These are phyloP conservation scores for Pseudonectria buxi DNA, from an alignment of 2,329 filamentous ascomycete species.

Conservation along the genomic window DNA sequence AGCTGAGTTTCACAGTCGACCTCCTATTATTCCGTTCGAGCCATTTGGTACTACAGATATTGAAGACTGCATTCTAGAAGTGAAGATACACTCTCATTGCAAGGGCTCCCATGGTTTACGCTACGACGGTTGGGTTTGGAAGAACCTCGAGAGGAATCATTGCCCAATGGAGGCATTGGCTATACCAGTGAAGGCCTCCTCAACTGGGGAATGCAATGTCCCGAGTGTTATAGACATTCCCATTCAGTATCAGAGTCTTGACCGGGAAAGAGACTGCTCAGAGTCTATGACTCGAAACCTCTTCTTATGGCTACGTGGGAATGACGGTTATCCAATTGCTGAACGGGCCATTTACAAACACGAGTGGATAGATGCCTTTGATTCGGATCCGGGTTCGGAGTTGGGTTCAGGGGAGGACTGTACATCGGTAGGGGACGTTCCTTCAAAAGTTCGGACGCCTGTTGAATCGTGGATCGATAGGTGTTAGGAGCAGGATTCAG, in stretches of 20 bases:
- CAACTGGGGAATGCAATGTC: no score
- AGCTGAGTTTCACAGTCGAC: slow-evolving; percentile 1
- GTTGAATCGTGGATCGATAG: slow-evolving; percentile 13
- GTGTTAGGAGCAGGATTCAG: no score
- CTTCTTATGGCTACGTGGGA: slow-evolving; percentile 8
- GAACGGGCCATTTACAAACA: slow-evolving; percentile 8
- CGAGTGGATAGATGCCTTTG: slow-evolving; percentile 7
- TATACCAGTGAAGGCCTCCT: no score
- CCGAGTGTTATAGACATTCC: no score
- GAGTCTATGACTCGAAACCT: slow-evolving; percentile 4
- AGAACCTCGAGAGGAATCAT: background rate
- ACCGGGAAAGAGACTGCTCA: slow-evolving; percentile 8
- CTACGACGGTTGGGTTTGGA: slow-evolving; percentile 1
- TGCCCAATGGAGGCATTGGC: background rate
- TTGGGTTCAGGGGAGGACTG: no score
- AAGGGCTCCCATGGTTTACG: background rate
- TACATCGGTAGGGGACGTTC: no score
- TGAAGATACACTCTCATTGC: slow-evolving; percentile 2
- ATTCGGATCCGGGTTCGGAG: slow-evolving; percentile 1
- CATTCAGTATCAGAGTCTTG: slow-evolving; percentile 1
- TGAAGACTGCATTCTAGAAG: slow-evolving; percentile 1
- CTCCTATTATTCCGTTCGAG: slow-evolving; percentile 2
- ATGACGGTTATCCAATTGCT: slow-evolving; percentile 4
- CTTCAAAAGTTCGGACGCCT: background rate
- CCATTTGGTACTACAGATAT: slow-evolving; percentile 3